These are phyloP conservation scores for Parsonsia alboflavescens DNA, from an alignment of 257 asterid species.

Conservation along the genomic window DNA sequence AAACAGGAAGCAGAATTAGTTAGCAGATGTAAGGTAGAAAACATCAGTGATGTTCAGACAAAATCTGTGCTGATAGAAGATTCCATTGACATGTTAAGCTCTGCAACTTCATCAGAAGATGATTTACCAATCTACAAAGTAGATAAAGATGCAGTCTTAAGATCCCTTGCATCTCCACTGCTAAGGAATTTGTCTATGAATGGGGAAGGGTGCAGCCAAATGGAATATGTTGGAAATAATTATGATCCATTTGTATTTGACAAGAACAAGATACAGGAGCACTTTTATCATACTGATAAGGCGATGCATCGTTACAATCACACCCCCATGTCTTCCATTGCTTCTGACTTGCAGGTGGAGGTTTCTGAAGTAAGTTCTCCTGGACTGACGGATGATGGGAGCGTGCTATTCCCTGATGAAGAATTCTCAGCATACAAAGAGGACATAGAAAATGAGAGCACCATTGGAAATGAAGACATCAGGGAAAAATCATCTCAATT, in stretches of 20 bases:
- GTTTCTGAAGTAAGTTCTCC: conserved; percentile 75
- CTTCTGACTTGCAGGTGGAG: conserved; percentile 93
- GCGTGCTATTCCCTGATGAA: conserved; percentile 39
- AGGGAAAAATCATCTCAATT: conserved; percentile 30
- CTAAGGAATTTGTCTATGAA: conserved; percentile 31
- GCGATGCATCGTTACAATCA: conserved; percentile 20
- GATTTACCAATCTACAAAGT: conserved; percentile 42
- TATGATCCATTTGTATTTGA: conserved; percentile 21
- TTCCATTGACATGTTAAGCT: conserved; percentile 21
- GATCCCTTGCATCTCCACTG: conserved; percentile 53
- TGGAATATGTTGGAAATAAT: conserved; percentile 12
- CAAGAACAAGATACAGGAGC: conserved; percentile 34
- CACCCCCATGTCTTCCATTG: conserved; percentile 53
- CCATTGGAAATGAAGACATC: conserved; percentile 24
- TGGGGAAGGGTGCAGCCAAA: conserved; percentile 18
- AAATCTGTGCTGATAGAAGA: conserved; percentile 24
- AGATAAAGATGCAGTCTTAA: conserved; percentile 66
- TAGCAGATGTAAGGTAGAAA: conserved; percentile 13
- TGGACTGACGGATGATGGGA: conserved; percentile 42
- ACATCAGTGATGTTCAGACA: conserved; percentile 19
- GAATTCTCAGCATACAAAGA: conserved; percentile 29
- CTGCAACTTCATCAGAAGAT: conserved; percentile 53
- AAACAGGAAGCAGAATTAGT: conserved; percentile 7
- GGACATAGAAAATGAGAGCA: conserved; percentile 28
- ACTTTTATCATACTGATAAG: conserved; percentile 25